Base-by-base conservation (phyloP, 1,284 basidiomycete species). In the Irpex lacteus region DNA sequence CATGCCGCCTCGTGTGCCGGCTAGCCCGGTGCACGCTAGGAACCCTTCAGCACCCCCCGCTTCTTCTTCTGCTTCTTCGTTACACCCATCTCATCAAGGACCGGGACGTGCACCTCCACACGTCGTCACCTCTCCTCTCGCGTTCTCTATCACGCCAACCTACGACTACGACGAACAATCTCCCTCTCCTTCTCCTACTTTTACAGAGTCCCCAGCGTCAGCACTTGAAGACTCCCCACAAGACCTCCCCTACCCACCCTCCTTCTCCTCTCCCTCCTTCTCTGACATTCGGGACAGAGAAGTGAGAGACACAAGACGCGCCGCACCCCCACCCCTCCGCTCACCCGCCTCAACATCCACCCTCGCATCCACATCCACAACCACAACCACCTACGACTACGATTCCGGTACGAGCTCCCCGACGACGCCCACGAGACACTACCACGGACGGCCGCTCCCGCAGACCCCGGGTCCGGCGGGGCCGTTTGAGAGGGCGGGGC, bases 371-470 rank as follows among this genome's bases (percentile, higher is more conserved):
- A 34, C 32, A 5, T 1, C 32, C 5, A 34, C 32, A n/a, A n/a
- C n/a, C n/a, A n/a, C n/a, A n/a, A n/a, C n/a, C n/a, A n/a, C n/a
- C 63, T 64, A 36, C 66, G 65, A 13, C 62, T n/a, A n/a, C n/a
- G n/a, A n/a, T n/a, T n/a, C n/a, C n/a, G n/a, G n/a, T n/a, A 71
- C 73, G 4, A 71, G 71, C 3, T 72, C 70, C 1, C 66, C 72
- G 11, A 69, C 69, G 15, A 60, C 65, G 34, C 63, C 54, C 0
- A 36, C 19, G 15, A 63, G 70, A 56, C 74, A 78, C 62, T 77
- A 77, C 50, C 72, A 67, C 11, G 76, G 76, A 2, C 65, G 76
- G 2, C 76, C 76, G 6, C 72, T 78, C 1, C 76, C 76, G 6
- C 73, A 66, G 9, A 68, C 71, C 2, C 76, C 60, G 7, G n/a